Conservation (phyloP, 495 filamentous ascomycete genomes). For the Neurospora sp. region DNA sequence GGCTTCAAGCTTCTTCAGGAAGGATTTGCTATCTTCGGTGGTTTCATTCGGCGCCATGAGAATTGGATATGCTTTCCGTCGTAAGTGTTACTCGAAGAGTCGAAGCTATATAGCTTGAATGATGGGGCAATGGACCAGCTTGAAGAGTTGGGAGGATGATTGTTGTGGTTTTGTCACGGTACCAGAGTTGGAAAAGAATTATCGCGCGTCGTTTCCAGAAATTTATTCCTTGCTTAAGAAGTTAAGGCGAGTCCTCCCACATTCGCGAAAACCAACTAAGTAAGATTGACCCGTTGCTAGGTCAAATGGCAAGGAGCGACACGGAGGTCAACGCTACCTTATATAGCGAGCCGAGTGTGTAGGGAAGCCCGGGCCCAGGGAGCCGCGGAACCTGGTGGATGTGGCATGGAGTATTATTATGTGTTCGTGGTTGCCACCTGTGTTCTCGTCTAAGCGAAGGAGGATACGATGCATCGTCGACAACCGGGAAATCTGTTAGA, state of each 20-base stretch:
- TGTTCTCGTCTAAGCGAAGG: background rate
- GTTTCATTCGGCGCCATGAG: background rate
- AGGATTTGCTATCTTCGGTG: background rate
- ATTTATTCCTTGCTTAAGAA: background rate
- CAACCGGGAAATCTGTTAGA: background rate
- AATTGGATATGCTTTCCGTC: background rate
- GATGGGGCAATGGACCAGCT: background rate
- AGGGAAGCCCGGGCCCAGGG: background rate
- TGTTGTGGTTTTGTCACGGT: background rate
- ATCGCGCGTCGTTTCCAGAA: background rate
- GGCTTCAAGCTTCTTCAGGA: background rate
- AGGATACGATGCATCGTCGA: background rate
- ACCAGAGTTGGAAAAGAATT: background rate
- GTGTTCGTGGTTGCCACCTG: background rate
- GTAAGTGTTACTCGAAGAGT: background rate
- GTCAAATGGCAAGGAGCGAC: background rate
- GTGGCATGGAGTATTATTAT: background rate
- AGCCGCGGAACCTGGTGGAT: background rate
- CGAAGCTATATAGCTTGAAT: background rate
- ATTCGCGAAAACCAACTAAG: background rate
- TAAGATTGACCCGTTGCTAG: background rate
- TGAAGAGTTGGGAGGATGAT: too few species aligned
- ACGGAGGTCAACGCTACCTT: background rate
- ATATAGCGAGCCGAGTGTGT: background rate
- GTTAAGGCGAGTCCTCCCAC: background rate